Base-by-base conservation (phyloP, 495 filamentous ascomycete genomes). In the Aspergillus coremiiformis region DNA sequence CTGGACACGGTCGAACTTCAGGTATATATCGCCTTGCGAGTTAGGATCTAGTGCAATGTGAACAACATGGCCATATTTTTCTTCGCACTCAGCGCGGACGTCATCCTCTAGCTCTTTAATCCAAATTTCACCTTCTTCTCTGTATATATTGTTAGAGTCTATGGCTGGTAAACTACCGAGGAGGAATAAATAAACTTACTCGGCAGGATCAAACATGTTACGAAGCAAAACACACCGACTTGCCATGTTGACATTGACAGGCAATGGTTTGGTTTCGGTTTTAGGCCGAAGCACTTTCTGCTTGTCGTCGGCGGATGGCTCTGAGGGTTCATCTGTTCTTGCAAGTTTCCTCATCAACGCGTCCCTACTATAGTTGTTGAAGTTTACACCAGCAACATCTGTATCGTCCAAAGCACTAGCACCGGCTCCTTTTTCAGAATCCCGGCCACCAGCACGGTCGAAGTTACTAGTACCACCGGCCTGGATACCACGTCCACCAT, bases 301-400 rank as follows among this genome's bases (percentile, higher is more conserved):
- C 63, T 84, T 80, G 46, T 86, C 83, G 56, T 81, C 80, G 54
- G 71, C 74, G 53, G 79, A 71, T 46, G 79, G 72, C 24, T 80
- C 73, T 47, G 78, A 65, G 33, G 87, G 80, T 64, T 96, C 90
- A 79, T 96, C 92, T 73, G 89, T 95, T 78, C 93, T 81, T 52
- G 92, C 93, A 67, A 97, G 87, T 73, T 95, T 96, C 68, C 89
- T 83, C 94, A 96, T 97, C 68, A 97, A 83, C 59, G 90, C 85
- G 74, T 96, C 90, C 71, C 94, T 86, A 78, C 86, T 92, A 74
- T 94, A 95, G 66, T 96, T 97, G 80, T 89, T 95, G 85, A 96
- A 96, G 70, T 96, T 97, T 66, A 97, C 90, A 65, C 94, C 94
- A 26, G 87, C 89, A 67, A 99, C 90, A 71, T 99, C 94, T 52